Evolutionary conservation across 768 basidiomycete genomes (phyloP).

Genomic region (Nevesoporus exiguus): DNA sequence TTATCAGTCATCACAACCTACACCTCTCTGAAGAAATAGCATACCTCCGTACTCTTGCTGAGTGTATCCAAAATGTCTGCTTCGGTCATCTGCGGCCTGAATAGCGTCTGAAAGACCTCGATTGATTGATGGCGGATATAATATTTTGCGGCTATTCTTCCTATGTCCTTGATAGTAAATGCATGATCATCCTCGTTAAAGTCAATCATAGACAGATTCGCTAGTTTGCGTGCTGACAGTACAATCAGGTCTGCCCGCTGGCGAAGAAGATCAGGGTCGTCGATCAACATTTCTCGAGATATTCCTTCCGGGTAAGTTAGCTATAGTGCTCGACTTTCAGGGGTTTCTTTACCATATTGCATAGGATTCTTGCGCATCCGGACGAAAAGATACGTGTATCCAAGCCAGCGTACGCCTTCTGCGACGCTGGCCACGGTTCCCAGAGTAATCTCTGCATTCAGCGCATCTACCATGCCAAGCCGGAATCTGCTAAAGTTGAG

Average conservation of each 20-base stretch:
- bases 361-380: conserved; percentile 91
- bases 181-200: conserved; percentile 57
- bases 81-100: conserved; percentile 84
- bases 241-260: conserved; percentile 68
- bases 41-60: conserved; percentile 86
- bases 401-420: conserved; percentile 92
- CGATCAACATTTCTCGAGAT: conserved; percentile 55
- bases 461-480: conserved; percentile 79
- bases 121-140: conserved; percentile 87
- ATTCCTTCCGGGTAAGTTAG: conserved; percentile 52
- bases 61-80: conserved; percentile 88
- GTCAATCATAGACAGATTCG: conserved; percentile 75
- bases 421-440: conserved; percentile 86
- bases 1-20: neutral
- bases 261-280: conserved; percentile 71
- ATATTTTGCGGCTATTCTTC: conserved; percentile 95
- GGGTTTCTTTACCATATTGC: conserved; percentile 59
- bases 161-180: conserved; percentile 81
- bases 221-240: conserved; percentile 62
- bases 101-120: conserved; percentile 78
- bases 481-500: conserved; percentile 52
- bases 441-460: conserved; percentile 93
- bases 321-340: neutral
- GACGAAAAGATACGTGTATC: conserved; percentile 95
- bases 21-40: conserved; percentile 5